Conservation (phyloP, 2,329 filamentous ascomycete species). For the Scopulariopsis brevicaulis region DNA sequence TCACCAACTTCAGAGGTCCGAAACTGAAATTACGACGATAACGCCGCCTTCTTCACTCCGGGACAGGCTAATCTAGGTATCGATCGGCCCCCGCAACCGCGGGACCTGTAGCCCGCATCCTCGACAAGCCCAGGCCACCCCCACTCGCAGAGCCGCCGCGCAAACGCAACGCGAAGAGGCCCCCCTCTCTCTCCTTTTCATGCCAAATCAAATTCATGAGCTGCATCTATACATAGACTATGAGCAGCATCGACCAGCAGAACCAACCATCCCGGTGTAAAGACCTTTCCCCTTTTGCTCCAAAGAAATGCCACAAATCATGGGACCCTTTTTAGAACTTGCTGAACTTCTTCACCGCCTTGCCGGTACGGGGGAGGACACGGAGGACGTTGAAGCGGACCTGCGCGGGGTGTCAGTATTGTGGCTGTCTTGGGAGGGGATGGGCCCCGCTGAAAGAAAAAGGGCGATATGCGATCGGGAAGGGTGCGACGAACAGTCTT, state of each 20-base stretch:
- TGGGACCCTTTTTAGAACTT: conserved; percentile 69
- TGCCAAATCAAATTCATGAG: conserved; percentile 8
- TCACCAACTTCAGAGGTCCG: neutral
- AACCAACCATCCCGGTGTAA: conserved; percentile 13
- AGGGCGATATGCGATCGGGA: neutral
- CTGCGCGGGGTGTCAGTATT: conserved; percentile 29
- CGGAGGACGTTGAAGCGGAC: conserved; percentile 99
- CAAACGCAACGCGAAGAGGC: neutral
- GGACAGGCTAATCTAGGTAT: neutral
- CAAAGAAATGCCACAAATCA: conserved; percentile 38
- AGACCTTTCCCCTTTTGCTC: conserved; percentile 28
- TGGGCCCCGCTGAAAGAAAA: neutral
- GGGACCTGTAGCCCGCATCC: neutral
- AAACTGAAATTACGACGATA: neutral
- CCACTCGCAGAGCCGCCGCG: neutral
- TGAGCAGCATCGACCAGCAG: conserved; percentile 14
- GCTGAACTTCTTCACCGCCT: conserved; percentile 93
- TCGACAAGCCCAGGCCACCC: neutral
- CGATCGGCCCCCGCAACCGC: neutral
- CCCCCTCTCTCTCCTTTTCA: conserved; percentile 1
- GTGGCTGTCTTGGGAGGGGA: neutral
- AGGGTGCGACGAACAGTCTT: conserved; percentile 75
- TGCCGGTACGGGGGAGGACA: conserved; percentile 93
- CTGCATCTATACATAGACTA: conserved; percentile 30
- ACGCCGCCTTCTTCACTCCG: neutral